Base-by-base conservation (phyloP, 768 basidiomycete genomes). In the Russula compacta region DNA sequence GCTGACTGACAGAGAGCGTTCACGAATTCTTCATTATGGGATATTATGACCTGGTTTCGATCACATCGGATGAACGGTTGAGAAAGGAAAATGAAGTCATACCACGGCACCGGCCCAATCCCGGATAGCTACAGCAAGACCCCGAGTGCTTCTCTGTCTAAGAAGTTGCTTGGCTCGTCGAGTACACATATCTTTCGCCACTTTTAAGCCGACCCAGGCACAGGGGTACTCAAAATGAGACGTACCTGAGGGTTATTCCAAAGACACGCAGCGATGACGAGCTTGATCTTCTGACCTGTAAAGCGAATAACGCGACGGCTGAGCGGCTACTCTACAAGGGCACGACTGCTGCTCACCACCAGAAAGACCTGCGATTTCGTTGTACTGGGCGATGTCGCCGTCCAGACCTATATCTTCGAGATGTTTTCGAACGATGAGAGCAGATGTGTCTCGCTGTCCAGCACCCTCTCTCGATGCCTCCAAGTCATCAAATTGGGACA, bases 341-440 rank as follows among this genome's bases (percentile, higher is more conserved):
- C 9, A 21, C 17, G 35, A 46, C 17, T 8, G 3, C 43, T 17
- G 64, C 77, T 66, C 70, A 85, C 94, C 95, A 73, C 95, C 95
- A 17, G 92, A 95, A 48, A 98, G 77, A 42, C 95, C 95, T 39
- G 84, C 83, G 70, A 98, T 94, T 75, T 98, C 95, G 70, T 97
- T 95, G 75, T 98, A 98, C 74, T 97, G 92, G 11, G 95, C 95
- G 62, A 98, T 98, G 76, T 98, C 92, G 46, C 95, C 95, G 75
- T 98, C 92, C 42, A 98, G 79, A 39, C 95, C 95, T 66, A 98
- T 92, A 67, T 94, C 94, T 73, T 97, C 93, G 49, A 98, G 76
- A 67, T 95, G 92, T 74, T 94, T 92, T 66, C 95, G 82, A 50
- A 98, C 89, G 50, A 90, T 76, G 67, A 85, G 80, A 15, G 83